A percentile compares a stretch with the other conserved stretches of the same genome.
Conservation (phyloP, 164 flowering plant species). For the Chimonanthus praecox region DNA sequence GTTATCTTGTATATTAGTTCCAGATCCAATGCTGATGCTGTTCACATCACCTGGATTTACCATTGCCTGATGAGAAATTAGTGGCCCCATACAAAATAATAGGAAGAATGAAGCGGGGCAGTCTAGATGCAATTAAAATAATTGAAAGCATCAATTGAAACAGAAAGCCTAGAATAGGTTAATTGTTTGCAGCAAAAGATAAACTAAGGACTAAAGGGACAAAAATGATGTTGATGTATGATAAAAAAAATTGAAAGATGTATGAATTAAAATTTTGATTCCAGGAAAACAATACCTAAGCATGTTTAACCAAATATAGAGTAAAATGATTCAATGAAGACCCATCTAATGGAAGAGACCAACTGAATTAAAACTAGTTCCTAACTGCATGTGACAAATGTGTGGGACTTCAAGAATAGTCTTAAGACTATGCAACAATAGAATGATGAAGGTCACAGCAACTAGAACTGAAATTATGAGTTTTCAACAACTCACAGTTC, state of each 20-base stretch:
- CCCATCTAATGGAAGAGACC: background rate
- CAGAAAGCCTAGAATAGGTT: background rate
- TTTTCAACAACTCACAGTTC: no score
- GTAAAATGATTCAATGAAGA: background rate
- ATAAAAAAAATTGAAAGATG: background rate
- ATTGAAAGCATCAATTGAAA: background rate
- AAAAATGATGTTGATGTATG: background rate
- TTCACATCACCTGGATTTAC: constrained; percentile 67
- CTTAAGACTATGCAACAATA: background rate
- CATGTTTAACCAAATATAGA: background rate
- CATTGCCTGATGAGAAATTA: constrained; percentile 2
- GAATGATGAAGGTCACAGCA: background rate
- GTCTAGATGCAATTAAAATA: background rate
- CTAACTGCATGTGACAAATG: background rate
- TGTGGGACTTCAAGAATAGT: background rate
- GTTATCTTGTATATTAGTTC: constrained; percentile 89
- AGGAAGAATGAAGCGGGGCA: background rate
- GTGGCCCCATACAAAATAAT: background rate
- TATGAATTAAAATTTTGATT: no score
- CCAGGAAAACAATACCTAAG: background rate
- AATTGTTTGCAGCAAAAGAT: background rate
- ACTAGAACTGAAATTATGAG: background rate
- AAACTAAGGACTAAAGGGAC: background rate
- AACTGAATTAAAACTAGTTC: background rate
- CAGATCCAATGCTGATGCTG: constrained; percentile 70